Evolutionary conservation across 352 stramenopile genomes (phyloP).

Genomic region (Phytophthora brassicae): DNA sequence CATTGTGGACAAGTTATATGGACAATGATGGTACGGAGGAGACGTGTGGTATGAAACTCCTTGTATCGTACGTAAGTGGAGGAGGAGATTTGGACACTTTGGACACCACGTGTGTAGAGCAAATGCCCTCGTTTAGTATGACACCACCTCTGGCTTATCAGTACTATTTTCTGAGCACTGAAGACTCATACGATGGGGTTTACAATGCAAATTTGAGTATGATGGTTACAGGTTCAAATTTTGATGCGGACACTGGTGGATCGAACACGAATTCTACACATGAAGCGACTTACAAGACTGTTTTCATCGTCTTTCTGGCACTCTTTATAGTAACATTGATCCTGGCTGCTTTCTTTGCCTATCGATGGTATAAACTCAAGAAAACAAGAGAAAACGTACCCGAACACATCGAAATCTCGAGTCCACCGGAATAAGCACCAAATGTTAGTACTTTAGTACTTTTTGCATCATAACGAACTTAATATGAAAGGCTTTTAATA

Average conservation of each 20-base stretch:
- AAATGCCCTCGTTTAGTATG: slow-evolving; percentile 38
- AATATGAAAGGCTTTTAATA: too few relatives aligned
- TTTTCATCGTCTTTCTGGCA: slow-evolving; percentile 49
- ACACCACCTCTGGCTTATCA: slow-evolving; percentile 17
- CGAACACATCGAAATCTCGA: slow-evolving; percentile 14
- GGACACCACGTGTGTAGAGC: slow-evolving; percentile 50
- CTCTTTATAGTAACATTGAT: slow-evolving; percentile 36
- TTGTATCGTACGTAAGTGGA: slow-evolving; percentile 43
- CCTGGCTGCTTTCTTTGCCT: slow-evolving; percentile 29
- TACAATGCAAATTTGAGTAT: slow-evolving; percentile 29
- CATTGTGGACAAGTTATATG: slow-evolving; percentile 37
- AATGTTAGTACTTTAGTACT: too few relatives aligned
- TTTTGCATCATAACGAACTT: slow-evolving; percentile 13
- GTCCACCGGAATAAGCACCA: not conserved
- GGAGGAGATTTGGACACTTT: slow-evolving; percentile 35
- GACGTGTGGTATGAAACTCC: slow-evolving; percentile 50
- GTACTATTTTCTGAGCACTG: slow-evolving; percentile 39
- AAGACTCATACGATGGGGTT: slow-evolving; percentile 40
- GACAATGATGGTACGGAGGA: slow-evolving; percentile 13
- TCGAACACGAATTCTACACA: not conserved
- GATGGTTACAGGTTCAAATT: slow-evolving; percentile 11
- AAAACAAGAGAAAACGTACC: slow-evolving; percentile 18
- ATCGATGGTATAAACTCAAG: slow-evolving; percentile 30
- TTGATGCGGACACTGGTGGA: not conserved
- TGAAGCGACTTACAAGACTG: slow-evolving; percentile 35